Percentiles rank a stretch among this genome's conserved stretches.
Conservation (phyloP, 2,329 filamentous ascomycete genomes). For the Pleomassaria siparia region DNA sequence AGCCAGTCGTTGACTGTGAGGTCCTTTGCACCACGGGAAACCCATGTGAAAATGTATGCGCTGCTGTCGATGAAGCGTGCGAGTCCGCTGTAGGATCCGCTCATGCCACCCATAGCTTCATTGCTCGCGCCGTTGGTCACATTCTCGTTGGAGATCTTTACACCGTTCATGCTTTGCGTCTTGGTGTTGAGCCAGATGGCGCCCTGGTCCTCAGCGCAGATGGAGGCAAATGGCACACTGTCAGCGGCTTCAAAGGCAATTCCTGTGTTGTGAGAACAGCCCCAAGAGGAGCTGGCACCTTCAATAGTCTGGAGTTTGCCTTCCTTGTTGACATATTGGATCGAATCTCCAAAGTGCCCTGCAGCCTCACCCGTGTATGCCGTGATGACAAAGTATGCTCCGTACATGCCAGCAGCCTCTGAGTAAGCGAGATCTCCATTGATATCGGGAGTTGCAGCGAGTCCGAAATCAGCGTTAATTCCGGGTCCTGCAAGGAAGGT, state of each 20-base stretch:
- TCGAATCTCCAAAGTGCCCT: slow-evolving; percentile 62
- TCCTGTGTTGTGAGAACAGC: slow-evolving; percentile 66
- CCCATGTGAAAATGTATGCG: slow-evolving; percentile 64
- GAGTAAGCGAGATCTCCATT: slow-evolving; percentile 66
- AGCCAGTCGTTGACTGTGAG: slow-evolving; percentile 60
- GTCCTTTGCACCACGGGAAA: slow-evolving; percentile 60
- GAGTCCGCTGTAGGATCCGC: slow-evolving; percentile 62
- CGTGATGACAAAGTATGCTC: slow-evolving; percentile 64
- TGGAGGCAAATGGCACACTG: slow-evolving; percentile 58
- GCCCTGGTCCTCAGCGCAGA: slow-evolving; percentile 65
- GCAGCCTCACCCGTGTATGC: slow-evolving; percentile 56
- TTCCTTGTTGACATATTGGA: slow-evolving; percentile 52
- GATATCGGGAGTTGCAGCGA: slow-evolving; percentile 58
- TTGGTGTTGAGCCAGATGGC: slow-evolving; percentile 66
- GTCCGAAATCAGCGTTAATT: slow-evolving; percentile 50
- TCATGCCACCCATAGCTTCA: slow-evolving; percentile 64
- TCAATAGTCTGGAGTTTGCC: slow-evolving; percentile 55
- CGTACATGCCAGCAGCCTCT: slow-evolving; percentile 57
- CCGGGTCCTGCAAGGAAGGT: slow-evolving; percentile 61
- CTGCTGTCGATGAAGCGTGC: slow-evolving; percentile 55
- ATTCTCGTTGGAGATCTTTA: slow-evolving; percentile 65
- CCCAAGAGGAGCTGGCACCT: slow-evolving; percentile 59
- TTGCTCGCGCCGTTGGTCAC: slow-evolving; percentile 61
- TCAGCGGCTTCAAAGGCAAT: slow-evolving; percentile 65
- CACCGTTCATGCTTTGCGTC: slow-evolving; percentile 58